Base-by-base conservation (phyloP, 805 yeast species). In the Yamadazyma philogaea region DNA sequence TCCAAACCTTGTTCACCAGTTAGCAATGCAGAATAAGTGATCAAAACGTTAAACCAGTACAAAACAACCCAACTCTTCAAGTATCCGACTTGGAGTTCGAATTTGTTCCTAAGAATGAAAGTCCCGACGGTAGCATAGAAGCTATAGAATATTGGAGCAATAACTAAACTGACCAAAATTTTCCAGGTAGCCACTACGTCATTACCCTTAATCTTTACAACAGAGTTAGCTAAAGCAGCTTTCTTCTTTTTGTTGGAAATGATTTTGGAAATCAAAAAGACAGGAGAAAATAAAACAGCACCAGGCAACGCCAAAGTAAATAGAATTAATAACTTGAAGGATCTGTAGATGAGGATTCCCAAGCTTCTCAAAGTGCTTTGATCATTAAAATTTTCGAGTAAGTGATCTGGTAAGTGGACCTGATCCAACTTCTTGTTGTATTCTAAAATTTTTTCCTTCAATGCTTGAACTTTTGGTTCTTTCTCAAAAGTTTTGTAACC, bases 141-240 rank as follows among this genome's bases (percentile, higher is more conserved):
- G 28, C 81, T 78, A 68, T 91, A 93, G 21, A 93, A 68, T 32
- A 87, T 60, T 2, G 99, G 99, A 0, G 97, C 95, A 41, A 87
- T 66, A 4, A 91, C 95, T 77, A 93, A 77, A 26, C 90, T 81
- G 30, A 91, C 88, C 49, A 93, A 70, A 36, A 93, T 83, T 63
- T 93, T 93, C 99, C 99, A 93, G 1, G 98, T 90, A 1, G 98
- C 98, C 46, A 93, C 78, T 19, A 93, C 97, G 62, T 93, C 99
- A 44, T 81, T 84, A 14, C 96, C 99, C 56, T 82, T 81, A 46
- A 93, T 82, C 60, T 93, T 93, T 17, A 93, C 99, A 0, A 89
- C 76, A 0, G 97, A 89, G 6, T 77, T 82, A 8, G 89, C 90
- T 46, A 93, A 71, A 0, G 98, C 99, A 36, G 78, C 75, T 44